A percentile compares a stretch with the other conserved stretches of the same genome.
phyloP scores from a whole-genome alignment of 1,139 yeast species.

The Yamadazyma songkhlaensis region DNA sequence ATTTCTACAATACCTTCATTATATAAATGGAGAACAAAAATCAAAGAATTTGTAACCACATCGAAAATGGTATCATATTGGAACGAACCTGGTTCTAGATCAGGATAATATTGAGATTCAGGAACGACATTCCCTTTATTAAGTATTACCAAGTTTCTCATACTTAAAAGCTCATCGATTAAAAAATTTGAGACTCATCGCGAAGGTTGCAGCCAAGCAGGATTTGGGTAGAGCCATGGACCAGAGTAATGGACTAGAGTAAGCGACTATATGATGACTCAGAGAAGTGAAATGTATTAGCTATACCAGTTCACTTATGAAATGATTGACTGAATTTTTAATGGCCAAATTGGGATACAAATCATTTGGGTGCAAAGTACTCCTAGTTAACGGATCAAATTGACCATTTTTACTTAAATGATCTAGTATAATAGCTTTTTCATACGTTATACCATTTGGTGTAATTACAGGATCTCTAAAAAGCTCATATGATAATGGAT shows the following conservation, averaged over 20 bases:
- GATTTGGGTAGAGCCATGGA: too few species aligned
- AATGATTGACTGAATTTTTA: constrained; percentile 32
- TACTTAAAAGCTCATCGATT: constrained; percentile 15
- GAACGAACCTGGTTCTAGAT: constrained; percentile 53
- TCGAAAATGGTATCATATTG: constrained; percentile 81
- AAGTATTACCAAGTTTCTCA: constrained; percentile 59
- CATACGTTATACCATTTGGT: constrained; percentile 50
- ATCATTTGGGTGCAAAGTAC: constrained; percentile 33
- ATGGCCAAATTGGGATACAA: constrained; percentile 43
- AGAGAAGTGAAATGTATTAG: too few species aligned
- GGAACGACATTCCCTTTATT: constrained; percentile 55
- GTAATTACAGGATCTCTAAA: constrained; percentile 49
- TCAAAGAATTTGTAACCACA: constrained; percentile 68
- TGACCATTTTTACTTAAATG: constrained; percentile 31
- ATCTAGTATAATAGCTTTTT: constrained; percentile 35
- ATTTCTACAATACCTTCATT: constrained; percentile 55
- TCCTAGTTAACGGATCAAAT: constrained; percentile 41
- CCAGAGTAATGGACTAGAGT: too few species aligned
- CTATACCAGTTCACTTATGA: neutral
- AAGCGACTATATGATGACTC: too few species aligned
- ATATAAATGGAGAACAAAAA: constrained; percentile 61
- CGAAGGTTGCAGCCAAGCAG: neutral
- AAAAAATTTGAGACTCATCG: constrained; percentile 3
- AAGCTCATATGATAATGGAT: constrained; percentile 46
- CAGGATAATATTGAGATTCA: constrained; percentile 56